Evolutionary conservation across 106 monocot species (phyloP).

Genomic region (Dactylorhiza incarnata): DNA sequence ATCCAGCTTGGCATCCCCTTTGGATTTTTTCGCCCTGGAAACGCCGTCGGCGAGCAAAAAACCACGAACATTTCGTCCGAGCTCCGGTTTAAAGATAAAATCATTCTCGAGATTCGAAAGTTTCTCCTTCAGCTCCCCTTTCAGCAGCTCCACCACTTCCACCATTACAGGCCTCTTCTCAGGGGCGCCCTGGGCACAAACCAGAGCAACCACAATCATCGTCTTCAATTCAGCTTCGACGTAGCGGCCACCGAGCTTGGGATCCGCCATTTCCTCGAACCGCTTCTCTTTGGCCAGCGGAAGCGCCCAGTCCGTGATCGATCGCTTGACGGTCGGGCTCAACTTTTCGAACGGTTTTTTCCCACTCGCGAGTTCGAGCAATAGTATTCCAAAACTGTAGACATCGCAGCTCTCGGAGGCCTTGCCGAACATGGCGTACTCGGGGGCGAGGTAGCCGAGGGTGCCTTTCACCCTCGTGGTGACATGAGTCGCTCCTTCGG

Average conservation of each 20-base stretch:
- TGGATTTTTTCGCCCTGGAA: conserved; percentile 3
- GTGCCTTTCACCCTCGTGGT: conserved; percentile 50
- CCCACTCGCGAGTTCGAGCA: conserved; percentile 51
- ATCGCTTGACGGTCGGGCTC: conserved; percentile 10
- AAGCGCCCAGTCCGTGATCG: conserved; percentile 48
- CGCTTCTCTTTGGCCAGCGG: conserved; percentile 34
- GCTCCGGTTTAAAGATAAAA: conserved; percentile 17
- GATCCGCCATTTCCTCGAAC: conserved; percentile 41
- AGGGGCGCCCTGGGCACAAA: conserved; percentile 30
- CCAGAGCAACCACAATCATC: conserved; percentile 41
- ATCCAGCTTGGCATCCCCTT: neutral
- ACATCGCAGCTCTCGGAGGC: conserved; percentile 63
- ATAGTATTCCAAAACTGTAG: conserved; percentile 55
- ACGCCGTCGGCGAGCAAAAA: neutral
- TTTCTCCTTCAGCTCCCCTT: conserved; percentile 22
- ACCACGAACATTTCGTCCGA: neutral
- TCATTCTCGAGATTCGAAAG: conserved; percentile 15
- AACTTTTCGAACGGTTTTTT: conserved; percentile 42
- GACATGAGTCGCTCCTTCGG: conserved; percentile 51
- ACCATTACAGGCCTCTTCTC: conserved; percentile 20
- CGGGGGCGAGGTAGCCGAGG: conserved; percentile 55
- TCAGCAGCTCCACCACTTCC: conserved; percentile 25
- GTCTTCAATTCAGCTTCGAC: conserved; percentile 29
- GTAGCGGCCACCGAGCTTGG: conserved; percentile 26
- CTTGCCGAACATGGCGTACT: conserved; percentile 49